Conservation (phyloP, 2,329 filamentous ascomycete genomes). For the Beauveria australis region DNA sequence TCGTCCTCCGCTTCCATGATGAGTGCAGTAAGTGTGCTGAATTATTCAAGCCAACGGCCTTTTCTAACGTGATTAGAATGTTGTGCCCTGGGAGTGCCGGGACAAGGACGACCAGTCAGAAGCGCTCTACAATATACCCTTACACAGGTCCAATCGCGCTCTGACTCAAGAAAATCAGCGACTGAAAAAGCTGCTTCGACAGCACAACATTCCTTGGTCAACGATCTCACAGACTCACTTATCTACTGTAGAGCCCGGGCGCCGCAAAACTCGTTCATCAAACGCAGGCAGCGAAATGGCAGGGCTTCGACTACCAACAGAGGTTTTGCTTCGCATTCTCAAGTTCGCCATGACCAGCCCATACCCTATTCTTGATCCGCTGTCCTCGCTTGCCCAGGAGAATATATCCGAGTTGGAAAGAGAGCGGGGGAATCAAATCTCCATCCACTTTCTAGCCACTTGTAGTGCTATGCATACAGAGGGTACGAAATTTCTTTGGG, state of each 20-base stretch:
- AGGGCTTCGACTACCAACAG: conserved; percentile 40
- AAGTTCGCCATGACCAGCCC: conserved; percentile 41
- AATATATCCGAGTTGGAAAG: conserved; percentile 37
- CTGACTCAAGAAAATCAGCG: conserved; percentile 40
- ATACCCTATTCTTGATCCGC: conserved; percentile 44
- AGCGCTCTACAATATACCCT: conserved; percentile 37
- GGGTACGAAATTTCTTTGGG: conserved; percentile 42
- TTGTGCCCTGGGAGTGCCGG: conserved; percentile 41
- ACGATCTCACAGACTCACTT: conserved; percentile 26
- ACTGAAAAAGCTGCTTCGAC: conserved; percentile 43
- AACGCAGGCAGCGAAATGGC: conserved; percentile 21
- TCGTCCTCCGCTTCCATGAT: background rate
- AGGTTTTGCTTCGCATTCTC: conserved; percentile 44
- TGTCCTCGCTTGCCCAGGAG: conserved; percentile 35
- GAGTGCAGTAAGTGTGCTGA: conserved; percentile 1
- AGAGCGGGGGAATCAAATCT: conserved; percentile 37
- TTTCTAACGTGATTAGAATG: background rate
- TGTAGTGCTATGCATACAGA: conserved; percentile 42
- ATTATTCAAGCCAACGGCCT: background rate
- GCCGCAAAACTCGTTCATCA: conserved; percentile 26
- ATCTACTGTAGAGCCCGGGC: conserved; percentile 22
- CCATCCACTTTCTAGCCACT: conserved; percentile 45
- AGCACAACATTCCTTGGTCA: conserved; percentile 45
- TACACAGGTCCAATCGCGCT: conserved; percentile 37
- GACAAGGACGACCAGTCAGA: conserved; percentile 45